A percentile compares a stretch with the other conserved stretches of the same genome.
These are phyloP conservation scores for Lentinula sp. DNA, from an alignment of 768 basidiomycete genomes.

Conservation along the genomic window DNA sequence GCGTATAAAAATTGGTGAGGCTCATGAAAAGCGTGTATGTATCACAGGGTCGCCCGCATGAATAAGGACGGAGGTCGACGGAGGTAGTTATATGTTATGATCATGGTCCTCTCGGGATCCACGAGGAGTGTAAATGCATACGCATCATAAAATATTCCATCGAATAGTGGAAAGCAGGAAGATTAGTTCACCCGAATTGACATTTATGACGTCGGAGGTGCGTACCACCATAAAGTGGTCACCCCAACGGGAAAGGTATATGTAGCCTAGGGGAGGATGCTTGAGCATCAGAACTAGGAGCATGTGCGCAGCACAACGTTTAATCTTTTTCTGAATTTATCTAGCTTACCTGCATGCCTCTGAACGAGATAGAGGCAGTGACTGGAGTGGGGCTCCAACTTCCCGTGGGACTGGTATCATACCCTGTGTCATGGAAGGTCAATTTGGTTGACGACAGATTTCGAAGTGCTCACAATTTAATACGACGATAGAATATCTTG, in stretches of 20 bases:
- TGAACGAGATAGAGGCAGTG: conserved; percentile 40
- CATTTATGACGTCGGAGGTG: conserved; percentile 4
- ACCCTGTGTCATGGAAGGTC: conserved; percentile 5
- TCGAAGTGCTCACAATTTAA: conserved; percentile 32
- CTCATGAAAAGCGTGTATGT: background rate
- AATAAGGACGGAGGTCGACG: too few relatives aligned
- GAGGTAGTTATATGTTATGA: background rate
- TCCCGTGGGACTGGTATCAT: conserved; percentile 28
- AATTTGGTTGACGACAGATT: background rate
- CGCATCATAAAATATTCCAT: background rate
- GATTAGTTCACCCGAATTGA: too few relatives aligned
- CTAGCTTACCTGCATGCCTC: conserved; percentile 35
- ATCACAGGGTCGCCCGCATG: background rate
- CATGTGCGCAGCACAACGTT: background rate
- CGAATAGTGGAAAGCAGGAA: background rate
- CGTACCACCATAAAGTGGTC: conserved; percentile 13
- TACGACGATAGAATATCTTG: conserved; percentile 45
- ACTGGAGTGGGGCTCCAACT: conserved; percentile 35
- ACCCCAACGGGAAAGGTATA: conserved; percentile 54
- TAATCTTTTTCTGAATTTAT: background rate
- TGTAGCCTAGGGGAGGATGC: conserved; percentile 20
- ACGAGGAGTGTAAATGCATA: background rate
- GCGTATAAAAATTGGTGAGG: background rate
- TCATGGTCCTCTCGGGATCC: background rate
- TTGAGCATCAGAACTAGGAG: background rate